Base-by-base conservation (phyloP, 2,329 filamentous ascomycete species). In the Claviceps monticola region DNA sequence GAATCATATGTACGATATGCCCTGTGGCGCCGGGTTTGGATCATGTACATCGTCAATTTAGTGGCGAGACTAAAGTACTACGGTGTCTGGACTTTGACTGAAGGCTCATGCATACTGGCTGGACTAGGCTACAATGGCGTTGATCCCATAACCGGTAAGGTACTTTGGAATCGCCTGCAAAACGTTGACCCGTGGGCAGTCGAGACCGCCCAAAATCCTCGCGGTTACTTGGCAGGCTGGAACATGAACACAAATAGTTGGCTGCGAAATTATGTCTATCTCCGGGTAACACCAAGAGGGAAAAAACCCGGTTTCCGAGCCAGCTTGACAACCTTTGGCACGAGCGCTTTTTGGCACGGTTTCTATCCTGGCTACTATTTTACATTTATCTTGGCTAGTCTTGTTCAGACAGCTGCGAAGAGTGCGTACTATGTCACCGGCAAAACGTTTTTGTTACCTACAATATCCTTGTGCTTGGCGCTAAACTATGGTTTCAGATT, bases 201-300 rank as follows among this genome's bases (percentile, higher is more conserved):
- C 29, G 93, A 98, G 70, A 75, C 81, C 0, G 93, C 91, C 1
- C 90, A 96, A 68, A 98, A 97, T 65, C 86, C 87, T n/a, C 83
- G 91, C 51, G 89, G 81, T 1, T 97, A 93, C 61, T 76, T 98
- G 3, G 91, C 84, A 48, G 86, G 82, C 61, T 98, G 93, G 93
- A 98, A 98, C 67, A 95, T 96, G 72, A 97, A 97, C 68, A 98
- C 93, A 13, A 98, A 96, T 66, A 82, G 88, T 61, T 98, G 93
- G 93, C 73, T 98, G 55, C 81, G 90, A 46, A 95, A 97, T 67
- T 98, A 96, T 64, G 77, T 98, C 59, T 98, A 97, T 64, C 76
- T 98, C 47, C 83, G 93, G 23, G 93, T 98, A 3, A 98, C 93
- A 0, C 93, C 93, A 0, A 86, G 86, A 59, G 93, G 93, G 51